These are phyloP conservation scores for Arthrobotrys sphaeroides DNA, from an alignment of 2,329 filamentous ascomycete species.

Conservation along the genomic window DNA sequence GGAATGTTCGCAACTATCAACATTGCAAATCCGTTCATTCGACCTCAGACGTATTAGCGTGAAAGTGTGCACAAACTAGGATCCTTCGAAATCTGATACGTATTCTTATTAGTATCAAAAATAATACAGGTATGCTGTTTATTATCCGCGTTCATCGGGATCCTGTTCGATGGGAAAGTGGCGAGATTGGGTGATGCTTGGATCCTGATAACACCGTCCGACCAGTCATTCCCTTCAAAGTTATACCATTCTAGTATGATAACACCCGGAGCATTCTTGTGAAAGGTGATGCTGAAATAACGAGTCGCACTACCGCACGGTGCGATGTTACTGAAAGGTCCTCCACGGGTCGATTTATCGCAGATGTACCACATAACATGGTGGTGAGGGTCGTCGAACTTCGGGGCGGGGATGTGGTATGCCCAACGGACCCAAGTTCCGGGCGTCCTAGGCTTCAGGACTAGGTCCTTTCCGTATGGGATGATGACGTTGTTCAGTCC, in stretches of 20 bases:
- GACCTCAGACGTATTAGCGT: too few species aligned
- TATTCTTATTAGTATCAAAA: constrained; percentile 18
- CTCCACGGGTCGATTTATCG: neutral
- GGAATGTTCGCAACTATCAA: too few species aligned
- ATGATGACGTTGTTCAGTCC: neutral
- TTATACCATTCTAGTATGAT: constrained; percentile 20
- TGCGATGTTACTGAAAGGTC: neutral
- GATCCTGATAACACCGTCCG: constrained; percentile 2
- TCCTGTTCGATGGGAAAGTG: neutral
- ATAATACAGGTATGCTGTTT: constrained; percentile 21
- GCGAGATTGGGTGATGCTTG: neutral
- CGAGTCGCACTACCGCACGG: constrained; percentile 12
- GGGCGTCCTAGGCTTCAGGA: neutral
- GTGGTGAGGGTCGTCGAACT: constrained; percentile 14
- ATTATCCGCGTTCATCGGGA: neutral
- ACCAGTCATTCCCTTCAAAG: constrained; percentile 21
- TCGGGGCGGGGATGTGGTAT: constrained; percentile 14
- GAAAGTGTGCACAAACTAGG: neutral
- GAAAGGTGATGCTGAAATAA: constrained; percentile 23
- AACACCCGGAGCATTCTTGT: constrained; percentile 12
- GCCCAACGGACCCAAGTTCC: constrained; percentile 20
- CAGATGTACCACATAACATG: constrained; percentile 34
- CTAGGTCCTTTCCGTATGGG: neutral
- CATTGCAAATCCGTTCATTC: too few species aligned
- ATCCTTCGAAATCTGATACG: constrained; percentile 6